Evolutionary conservation across 768 basidiomycete genomes (phyloP), one percentile per base, ranked within the genome.

Genomic region (Fibroporia radiculosa): DNA sequence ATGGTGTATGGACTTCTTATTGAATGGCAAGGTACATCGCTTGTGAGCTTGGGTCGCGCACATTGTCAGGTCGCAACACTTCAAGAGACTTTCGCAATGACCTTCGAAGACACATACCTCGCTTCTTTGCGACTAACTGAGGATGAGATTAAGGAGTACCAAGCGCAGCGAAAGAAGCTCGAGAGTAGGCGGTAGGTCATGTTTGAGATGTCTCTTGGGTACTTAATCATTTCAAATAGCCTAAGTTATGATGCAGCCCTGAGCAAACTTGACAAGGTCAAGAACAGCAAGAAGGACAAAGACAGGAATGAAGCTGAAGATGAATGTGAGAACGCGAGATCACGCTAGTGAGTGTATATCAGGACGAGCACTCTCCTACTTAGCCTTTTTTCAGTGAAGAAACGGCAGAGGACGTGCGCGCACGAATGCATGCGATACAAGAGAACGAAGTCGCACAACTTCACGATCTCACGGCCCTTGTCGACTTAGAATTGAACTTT

Each of bases 31-130:
- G 90, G 88, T 12, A 72, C 72, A n/a, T 81, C 78, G 1, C 69
- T 96, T 13, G 71, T 84, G 12, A 78, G 74, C 46, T 61, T 91
- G 31, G 93, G 93, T 18, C 80, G 84, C 47, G 87, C 87, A 1
- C 85, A 91, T 57, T 91, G 86, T 66, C 84, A 84, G 58, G 66
- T 90, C 19, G 91, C 93, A 7, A 80, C 79, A 13, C 69, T 91
- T 12, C 93, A 96, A 61, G 90, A 93, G 55, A 76, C 82, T 0
- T 90, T 77, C 56, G 82, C 83, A 0, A 62, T 82, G 45, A 76
- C 78, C 5, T 74, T 95, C 45, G 75, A 73, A 26, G 87, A 87
- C 55, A 81, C 80, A 4, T 92, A 85, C 56, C 59, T 93, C 20
- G 55, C 71, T 0, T 80, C 85, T 1, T 68, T 92, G 42, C 72